Evolutionary conservation across 2,329 filamentous ascomycete species (phyloP), one percentile per base, ranked within the genome.

Genomic region (Colletotrichum brevisporum): DNA sequence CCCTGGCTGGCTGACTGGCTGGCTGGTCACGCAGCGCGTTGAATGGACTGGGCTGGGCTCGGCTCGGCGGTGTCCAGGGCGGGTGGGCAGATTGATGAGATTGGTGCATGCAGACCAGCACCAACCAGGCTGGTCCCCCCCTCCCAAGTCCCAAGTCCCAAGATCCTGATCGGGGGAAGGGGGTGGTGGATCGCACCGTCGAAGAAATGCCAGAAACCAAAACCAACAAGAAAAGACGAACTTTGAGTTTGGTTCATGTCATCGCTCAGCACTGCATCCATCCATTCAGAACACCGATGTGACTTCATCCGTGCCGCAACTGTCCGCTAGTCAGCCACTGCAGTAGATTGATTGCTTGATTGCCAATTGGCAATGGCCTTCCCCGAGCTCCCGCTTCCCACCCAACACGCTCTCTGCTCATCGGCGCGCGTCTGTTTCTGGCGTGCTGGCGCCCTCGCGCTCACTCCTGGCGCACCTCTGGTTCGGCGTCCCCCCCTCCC

Each of bases 211-310:
- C 65, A 68, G 65, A 67, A 67, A 48, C 53, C 65, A 66, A 69
- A 66, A 56, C 61, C 66, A 66, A 69, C 62, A 56, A 69, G 66
- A 69, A 69, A 69, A 60, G 66, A 69, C 66, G 66, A 69, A 69
- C 66, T 69, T 69, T 69, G 66, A 69, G 66, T 69, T 69, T 66
- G 62, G 66, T 69, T 69, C 66, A 51, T 69, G 66, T 66, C 66
- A 66, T 66, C 66, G 66, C 66, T 59, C 66, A 66, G 55, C 55
- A 51, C 61, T 60, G 50, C 55, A 69, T 27, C 54, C 62, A 57
- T 58, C 61, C 66, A 65, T 58, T 27, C 65, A 60, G 54, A 54
- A 53, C 50, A 27, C 43, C 55, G 51, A 66, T 45, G 66, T 66
- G 62, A 69, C 66, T 66, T 66, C 66, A 66, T 69, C 62, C 66